These are phyloP conservation scores for Erysimum cheiranthoides DNA, from an alignment of 345 rosid genomes.

Conservation along the genomic window DNA sequence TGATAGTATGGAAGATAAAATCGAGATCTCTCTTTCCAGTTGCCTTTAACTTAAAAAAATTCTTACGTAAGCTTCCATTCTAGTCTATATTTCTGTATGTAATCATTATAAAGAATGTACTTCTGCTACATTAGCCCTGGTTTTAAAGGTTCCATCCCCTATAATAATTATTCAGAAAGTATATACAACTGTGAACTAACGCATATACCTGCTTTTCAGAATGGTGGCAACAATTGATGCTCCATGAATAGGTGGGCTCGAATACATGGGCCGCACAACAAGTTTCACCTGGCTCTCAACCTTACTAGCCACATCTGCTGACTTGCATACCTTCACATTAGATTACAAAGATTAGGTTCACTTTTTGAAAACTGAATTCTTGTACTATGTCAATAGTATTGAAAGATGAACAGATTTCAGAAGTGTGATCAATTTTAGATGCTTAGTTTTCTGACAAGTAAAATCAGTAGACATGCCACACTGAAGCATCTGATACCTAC, in stretches of 20 bases:
- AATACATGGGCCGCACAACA: constrained; percentile 77
- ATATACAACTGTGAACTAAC: neutral
- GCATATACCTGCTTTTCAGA: constrained; percentile 61
- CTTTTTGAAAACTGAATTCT: neutral
- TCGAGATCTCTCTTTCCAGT: constrained; percentile 2
- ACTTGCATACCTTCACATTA: constrained; percentile 68
- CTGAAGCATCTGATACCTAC: constrained; percentile 10
- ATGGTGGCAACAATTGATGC: constrained; percentile 76
- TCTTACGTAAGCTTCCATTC: neutral
- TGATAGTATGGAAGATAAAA: neutral
- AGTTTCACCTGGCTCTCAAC: constrained; percentile 82
- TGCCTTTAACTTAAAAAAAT: neutral
- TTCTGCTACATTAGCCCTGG: neutral
- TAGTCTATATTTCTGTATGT: neutral
- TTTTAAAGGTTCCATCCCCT: neutral
- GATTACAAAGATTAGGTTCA: constrained; percentile 21
- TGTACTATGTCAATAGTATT: neutral
- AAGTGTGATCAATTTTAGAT: neutral
- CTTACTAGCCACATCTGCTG: constrained; percentile 69
- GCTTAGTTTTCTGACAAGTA: neutral
- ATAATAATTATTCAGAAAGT: neutral
- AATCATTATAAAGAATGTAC: neutral
- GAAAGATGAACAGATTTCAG: neutral
- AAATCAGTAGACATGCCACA: neutral
- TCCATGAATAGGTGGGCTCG: constrained; percentile 77